Conservation (phyloP, 768 basidiomycete species). For the Russula griseocarnosa region DNA sequence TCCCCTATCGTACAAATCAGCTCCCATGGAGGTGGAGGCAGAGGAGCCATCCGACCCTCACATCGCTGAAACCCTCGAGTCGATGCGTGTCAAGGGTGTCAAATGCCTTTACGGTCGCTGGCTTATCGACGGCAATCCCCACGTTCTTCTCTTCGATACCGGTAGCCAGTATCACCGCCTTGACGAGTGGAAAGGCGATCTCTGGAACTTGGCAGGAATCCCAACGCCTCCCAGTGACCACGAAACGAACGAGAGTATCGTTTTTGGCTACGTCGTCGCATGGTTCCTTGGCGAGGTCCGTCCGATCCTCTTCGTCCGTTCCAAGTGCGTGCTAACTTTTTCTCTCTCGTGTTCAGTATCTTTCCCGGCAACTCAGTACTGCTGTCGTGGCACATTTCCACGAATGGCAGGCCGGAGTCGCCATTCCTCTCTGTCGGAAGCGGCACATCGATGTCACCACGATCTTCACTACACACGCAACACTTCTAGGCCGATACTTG, state of each 20-base stretch:
- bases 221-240: constrained; percentile 94
- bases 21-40: constrained; percentile 97
- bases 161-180: constrained; percentile 80
- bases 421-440: constrained; percentile 92
- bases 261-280: constrained; percentile 96
- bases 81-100: constrained; percentile 85
- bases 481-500: constrained; percentile 95
- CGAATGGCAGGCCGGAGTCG: constrained; percentile 98
- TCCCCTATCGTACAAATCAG: constrained; percentile 96
- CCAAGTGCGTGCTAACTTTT: constrained; percentile 16
- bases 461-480: constrained; percentile 98
- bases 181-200: constrained; percentile 98
- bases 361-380: constrained; percentile 70
- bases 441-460: constrained; percentile 98
- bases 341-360: constrained; percentile 50
- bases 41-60: constrained; percentile 83
- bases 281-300: constrained; percentile 98
- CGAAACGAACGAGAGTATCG: constrained; percentile 97
- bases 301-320: not conserved
- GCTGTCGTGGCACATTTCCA: constrained; percentile 98
- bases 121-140: constrained; percentile 96
- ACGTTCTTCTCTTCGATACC: constrained; percentile 94
- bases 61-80: constrained; percentile 67
- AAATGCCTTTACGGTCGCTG: constrained; percentile 95
- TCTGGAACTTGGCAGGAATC: constrained; percentile 98